Conservation (phyloP, 73 alveolate genomes). For the Stentor roeselii region DNA sequence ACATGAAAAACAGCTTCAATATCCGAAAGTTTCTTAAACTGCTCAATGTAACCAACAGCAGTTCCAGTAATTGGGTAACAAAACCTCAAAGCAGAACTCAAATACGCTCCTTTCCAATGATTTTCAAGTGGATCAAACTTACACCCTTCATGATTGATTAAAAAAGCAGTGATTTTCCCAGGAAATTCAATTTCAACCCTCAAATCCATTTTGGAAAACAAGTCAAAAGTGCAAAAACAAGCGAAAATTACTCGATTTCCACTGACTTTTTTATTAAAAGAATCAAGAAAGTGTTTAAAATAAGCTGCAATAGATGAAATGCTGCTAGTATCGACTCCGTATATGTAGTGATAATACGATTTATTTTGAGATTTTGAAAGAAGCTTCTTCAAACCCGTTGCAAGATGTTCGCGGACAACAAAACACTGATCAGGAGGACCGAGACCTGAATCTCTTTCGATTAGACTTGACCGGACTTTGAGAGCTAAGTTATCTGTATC, state of each 20-base stretch:
- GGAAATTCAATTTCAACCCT: conserved; percentile 34
- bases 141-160: background rate
- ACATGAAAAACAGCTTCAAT: conserved; percentile 28
- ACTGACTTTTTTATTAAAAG: background rate
- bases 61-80: conserved; percentile 19
- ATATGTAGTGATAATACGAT: conserved; percentile 25
- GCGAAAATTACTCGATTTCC: background rate
- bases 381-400: conserved; percentile 12
- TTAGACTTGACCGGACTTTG: background rate
- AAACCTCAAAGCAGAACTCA: conserved; percentile 33
- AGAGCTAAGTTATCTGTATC: background rate
- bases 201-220: conserved; percentile 28
- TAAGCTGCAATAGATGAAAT: background rate
- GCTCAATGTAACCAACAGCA: background rate
- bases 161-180: conserved; percentile 24
- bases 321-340: conserved; percentile 29
- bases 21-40: background rate
- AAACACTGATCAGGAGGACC: conserved; percentile 38
- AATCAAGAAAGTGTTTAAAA: background rate
- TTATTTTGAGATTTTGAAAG: background rate
- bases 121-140: conserved; percentile 9
- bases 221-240: conserved; percentile 31
- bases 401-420: conserved; percentile 6
- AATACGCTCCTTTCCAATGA: conserved; percentile 33
- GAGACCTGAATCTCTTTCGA: background rate